Evolutionary conservation across 805 yeast species (phyloP).

Genomic region (Candida patagonica): DNA sequence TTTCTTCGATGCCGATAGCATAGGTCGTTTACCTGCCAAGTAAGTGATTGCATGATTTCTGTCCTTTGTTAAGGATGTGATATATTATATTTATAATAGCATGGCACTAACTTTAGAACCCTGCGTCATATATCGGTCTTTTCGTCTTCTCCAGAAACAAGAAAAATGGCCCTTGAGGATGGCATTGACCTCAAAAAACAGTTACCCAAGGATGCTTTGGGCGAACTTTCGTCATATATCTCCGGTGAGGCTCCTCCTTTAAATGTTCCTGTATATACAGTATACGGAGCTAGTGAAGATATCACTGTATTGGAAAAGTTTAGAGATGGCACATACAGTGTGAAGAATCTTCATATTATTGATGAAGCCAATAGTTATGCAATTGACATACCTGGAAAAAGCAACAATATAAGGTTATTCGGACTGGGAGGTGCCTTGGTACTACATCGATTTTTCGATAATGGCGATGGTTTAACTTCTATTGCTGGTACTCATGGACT

Average conservation of each 20-base stretch:
- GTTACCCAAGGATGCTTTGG: slow-evolving; percentile 34
- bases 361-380: slow-evolving; percentile 47
- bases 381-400: slow-evolving; percentile 33
- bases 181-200: slow-evolving; percentile 41
- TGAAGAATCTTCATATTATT: slow-evolving; percentile 51
- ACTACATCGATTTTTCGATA: slow-evolving; percentile 58
- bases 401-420: slow-evolving; percentile 44
- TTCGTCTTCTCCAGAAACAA: slow-evolving; percentile 46
- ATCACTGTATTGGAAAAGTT: slow-evolving; percentile 56
- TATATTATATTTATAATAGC: not conserved
- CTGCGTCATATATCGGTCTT: slow-evolving; percentile 58
- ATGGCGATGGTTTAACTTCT: slow-evolving; percentile 39
- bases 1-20: slow-evolving; percentile 52
- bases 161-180: slow-evolving; percentile 37
- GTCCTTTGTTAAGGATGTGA: not conserved
- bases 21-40: slow-evolving; percentile 44
- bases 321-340: slow-evolving; percentile 40
- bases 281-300: slow-evolving; percentile 72
- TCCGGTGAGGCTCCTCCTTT: slow-evolving; percentile 32
- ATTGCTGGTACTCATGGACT: slow-evolving; percentile 59
- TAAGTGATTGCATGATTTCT: slow-evolving; percentile 28
- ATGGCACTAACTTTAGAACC: slow-evolving; percentile 14
- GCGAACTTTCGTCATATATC: slow-evolving; percentile 44
- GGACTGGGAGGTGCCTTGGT: slow-evolving; percentile 70
- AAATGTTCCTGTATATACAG: slow-evolving; percentile 61